These are phyloP conservation scores for Botrytis hyacinthi DNA, from an alignment of 2,329 filamentous ascomycete species.

Conservation along the genomic window DNA sequence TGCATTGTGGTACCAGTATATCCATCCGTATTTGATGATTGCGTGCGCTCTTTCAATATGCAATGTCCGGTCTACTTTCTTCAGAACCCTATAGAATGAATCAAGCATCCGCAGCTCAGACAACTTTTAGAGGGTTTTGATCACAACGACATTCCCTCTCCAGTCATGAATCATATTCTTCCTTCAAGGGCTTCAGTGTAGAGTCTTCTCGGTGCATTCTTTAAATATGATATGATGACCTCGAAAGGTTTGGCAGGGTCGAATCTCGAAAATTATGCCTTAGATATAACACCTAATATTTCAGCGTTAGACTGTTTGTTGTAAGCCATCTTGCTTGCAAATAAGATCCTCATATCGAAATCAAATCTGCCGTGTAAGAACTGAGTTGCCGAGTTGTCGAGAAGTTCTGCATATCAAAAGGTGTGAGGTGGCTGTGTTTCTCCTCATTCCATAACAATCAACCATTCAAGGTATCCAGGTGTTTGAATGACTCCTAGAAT, in stretches of 20 bases:
- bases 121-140: not conserved
- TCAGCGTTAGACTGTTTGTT: slow-evolving; percentile 73
- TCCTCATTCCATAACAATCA: not conserved
- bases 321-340: slow-evolving; percentile 34
- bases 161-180: not conserved
- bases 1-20: no score
- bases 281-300: slow-evolving; percentile 77
- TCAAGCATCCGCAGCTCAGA: not conserved
- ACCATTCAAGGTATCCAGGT: not conserved
- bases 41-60: not conserved
- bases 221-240: no score
- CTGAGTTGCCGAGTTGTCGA: not conserved
- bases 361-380: slow-evolving; percentile 35
- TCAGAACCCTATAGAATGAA: no score
- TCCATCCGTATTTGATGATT: not conserved
- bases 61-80: not conserved
- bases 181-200: not conserved
- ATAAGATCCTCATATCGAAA: slow-evolving; percentile 30
- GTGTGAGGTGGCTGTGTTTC: not conserved
- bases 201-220: no score
- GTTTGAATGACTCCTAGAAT: not conserved
- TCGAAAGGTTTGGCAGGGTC: not conserved
- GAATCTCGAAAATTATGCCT: not conserved
- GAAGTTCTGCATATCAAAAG: not conserved
- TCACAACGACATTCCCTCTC: no score